Evolutionary conservation across 306 rosid genomes (phyloP), one percentile per base, ranked within the genome.

Genomic region (Quercus gilva): DNA sequence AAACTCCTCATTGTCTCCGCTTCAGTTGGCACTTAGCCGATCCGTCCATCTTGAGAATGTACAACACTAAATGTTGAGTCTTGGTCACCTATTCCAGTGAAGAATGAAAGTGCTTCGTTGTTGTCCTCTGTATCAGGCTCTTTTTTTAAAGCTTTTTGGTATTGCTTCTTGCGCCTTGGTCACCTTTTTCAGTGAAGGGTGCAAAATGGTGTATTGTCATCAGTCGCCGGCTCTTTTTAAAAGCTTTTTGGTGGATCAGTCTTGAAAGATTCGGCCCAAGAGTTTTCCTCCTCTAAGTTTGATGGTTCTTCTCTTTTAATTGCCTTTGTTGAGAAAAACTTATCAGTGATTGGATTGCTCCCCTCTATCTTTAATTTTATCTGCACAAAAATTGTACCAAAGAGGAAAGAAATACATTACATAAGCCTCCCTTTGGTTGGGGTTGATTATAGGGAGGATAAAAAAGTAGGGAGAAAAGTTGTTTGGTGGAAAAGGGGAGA

Each of bases 301-400:
- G 0, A 63, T 14, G 29, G 0, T 63, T 28, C 0, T 79, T 89
- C 89, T 70, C 67, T 82, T 82, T 82, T 85, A 35, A 55, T 69
- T 49, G 80, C 87, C 84, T 85, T 92, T 28, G 76, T 75, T 6
- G 88, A 79, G 78, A 92, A 91, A 83, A 94, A 94, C 74, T 77
- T 85, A 37, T 37, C 6, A 5, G 94, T 87, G 75, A 92, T 92
- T 52, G 88, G 79, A 53, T 41, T 85, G 75, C 80, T 86, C 75
- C 88, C 79, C 80, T 86, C 88, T 7, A 86, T 52, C 85, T 92
- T 91, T 49, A 87, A 58, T 43, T 88, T 86, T 79, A 91, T 88
- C 98, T 92, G 90, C 73, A 67, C 58, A 79, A 71, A 80, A 67
- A 84, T 55, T 29, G 20, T 33, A 8, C 0, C 8, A 41, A 0